These are phyloP conservation scores for Quercus lobata DNA, from an alignment of 331 rosid species.

Conservation along the genomic window DNA sequence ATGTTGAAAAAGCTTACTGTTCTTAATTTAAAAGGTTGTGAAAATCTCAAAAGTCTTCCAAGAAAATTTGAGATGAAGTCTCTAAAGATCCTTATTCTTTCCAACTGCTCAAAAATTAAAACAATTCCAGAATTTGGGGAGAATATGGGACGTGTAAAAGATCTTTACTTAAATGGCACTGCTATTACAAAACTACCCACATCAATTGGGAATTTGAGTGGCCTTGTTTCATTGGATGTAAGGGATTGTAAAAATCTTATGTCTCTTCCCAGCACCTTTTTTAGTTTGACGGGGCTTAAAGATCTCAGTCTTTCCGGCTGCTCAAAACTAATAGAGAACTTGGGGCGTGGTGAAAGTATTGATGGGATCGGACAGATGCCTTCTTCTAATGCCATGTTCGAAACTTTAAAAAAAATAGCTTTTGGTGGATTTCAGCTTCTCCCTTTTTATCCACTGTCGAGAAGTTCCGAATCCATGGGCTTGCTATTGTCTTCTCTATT, in stretches of 20 bases:
- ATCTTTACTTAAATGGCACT: background rate
- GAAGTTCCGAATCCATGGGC: too few relatives aligned
- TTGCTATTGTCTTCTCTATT: too few relatives aligned
- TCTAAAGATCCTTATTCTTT: constrained; percentile 11
- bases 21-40: constrained; percentile 4
- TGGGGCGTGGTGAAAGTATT: background rate
- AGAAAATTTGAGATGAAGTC: background rate
- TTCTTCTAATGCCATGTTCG: too few relatives aligned
- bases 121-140: constrained; percentile 7
- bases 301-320: constrained; percentile 16
- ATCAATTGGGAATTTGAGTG: too few relatives aligned
- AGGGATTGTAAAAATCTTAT: background rate
- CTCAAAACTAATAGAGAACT: constrained; percentile 2
- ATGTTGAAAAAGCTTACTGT: background rate
- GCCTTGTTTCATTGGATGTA: background rate
- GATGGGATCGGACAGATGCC: accelerated
- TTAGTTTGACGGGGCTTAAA: constrained; percentile 5
- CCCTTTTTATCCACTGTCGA: too few relatives aligned
- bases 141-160: background rate
- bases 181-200: too few relatives aligned
- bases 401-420: too few relatives aligned
- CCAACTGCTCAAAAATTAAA: constrained; percentile 2
- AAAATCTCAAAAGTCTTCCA: constrained; percentile 11
- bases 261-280: background rate
- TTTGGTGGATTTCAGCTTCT: too few relatives aligned